Evolutionary conservation across 108 stramenopile species (phyloP).

Genomic region (Skeletonema grethae): DNA sequence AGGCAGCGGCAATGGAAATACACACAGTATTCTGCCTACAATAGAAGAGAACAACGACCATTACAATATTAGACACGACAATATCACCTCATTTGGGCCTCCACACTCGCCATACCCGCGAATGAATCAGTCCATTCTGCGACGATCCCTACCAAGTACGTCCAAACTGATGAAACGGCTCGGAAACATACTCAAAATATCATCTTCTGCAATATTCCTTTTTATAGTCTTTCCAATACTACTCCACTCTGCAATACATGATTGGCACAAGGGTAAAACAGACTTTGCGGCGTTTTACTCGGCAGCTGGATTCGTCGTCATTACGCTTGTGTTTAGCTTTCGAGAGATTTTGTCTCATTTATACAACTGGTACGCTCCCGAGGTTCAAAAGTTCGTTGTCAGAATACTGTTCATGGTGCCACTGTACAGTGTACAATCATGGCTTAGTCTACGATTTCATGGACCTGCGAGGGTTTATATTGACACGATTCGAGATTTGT

Average conservation of each 20-base stretch:
- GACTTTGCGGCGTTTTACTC: slow-evolving; percentile 80
- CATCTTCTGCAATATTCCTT: slow-evolving; percentile 41
- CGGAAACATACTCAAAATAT: slow-evolving; percentile 12
- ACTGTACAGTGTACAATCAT: slow-evolving; percentile 67
- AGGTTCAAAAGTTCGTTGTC: slow-evolving; percentile 79
- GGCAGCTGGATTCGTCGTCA: slow-evolving; percentile 76
- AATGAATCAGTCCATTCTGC: slow-evolving; percentile 6
- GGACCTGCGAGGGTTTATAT: slow-evolving; percentile 55
- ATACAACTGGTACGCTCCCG: slow-evolving; percentile 56
- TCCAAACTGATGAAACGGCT: slow-evolving; percentile 38
- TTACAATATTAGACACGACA: neutral
- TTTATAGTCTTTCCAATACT: slow-evolving; percentile 43
- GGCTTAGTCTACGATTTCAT: slow-evolving; percentile 56
- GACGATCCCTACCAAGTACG: slow-evolving; percentile 19
- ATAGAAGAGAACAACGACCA: too few species aligned
- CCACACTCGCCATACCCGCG: neutral
- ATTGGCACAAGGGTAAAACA: slow-evolving; percentile 29
- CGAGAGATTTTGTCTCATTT: slow-evolving; percentile 77
- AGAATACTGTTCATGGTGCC: slow-evolving; percentile 87
- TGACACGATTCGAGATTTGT: slow-evolving; percentile 67
- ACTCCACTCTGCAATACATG: slow-evolving; percentile 33
- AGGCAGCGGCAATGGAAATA: neutral
- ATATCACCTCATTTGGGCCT: too few species aligned
- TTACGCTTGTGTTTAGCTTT: slow-evolving; percentile 73
- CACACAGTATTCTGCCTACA: neutral